Conservation (phyloP, 768 basidiomycete species). For the Agaricus sinodeliciosus region DNA sequence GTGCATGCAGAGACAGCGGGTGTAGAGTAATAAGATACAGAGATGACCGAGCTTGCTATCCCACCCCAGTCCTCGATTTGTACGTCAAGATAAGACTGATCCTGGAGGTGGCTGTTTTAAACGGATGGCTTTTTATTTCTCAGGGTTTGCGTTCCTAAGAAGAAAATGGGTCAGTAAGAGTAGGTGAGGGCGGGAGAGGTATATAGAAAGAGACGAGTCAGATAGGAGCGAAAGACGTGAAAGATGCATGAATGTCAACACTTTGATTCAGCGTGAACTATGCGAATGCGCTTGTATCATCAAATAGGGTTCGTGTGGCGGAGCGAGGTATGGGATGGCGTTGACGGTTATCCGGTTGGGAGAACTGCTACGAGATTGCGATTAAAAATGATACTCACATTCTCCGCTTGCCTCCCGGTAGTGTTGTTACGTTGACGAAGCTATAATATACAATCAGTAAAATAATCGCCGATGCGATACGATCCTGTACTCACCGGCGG, state of each 20-base stretch:
- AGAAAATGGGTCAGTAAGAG: conserved; percentile 18
- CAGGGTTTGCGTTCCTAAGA: conserved; percentile 58
- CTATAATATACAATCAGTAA: conserved; percentile 26
- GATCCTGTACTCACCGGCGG: conserved; percentile 57
- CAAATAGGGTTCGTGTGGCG: conserved; percentile 16
- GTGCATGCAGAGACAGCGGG: conserved; percentile 2
- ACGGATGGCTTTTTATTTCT: conserved; percentile 38
- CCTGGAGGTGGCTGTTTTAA: not conserved
- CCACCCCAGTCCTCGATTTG: not conserved
- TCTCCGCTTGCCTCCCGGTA: conserved; percentile 88
- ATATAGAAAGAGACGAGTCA: conserved; percentile 40
- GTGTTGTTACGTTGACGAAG: conserved; percentile 90
- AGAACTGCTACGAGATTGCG: conserved; percentile 8
- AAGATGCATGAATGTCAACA: conserved; percentile 84
- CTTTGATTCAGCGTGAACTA: conserved; percentile 94
- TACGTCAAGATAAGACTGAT: not conserved
- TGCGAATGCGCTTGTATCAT: conserved; percentile 65
- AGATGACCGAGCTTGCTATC: not conserved
- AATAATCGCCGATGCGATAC: not conserved
- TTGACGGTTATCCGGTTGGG: not conserved
- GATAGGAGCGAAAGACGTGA: conserved; percentile 99
- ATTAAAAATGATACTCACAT: conserved; percentile 63
- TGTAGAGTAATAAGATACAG: conserved; percentile 9
- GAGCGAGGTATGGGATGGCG: not conserved
- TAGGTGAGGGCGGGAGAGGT: conserved; percentile 9